These are phyloP conservation scores for Huntiella abstrusa DNA, from an alignment of 2,329 filamentous ascomycete genomes.

Conservation along the genomic window DNA sequence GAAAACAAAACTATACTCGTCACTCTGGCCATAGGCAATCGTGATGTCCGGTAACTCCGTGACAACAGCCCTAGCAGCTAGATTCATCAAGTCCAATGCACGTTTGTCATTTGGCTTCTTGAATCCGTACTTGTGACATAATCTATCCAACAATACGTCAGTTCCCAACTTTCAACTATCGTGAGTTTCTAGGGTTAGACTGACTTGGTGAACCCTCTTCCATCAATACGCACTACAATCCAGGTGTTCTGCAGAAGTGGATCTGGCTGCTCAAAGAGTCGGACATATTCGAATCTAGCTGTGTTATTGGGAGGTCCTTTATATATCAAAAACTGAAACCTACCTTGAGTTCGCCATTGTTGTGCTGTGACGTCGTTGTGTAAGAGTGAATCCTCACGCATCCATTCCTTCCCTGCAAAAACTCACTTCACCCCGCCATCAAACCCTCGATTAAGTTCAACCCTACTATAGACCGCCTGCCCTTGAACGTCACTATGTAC, in stretches of 20 bases:
- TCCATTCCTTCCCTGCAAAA: too few species aligned
- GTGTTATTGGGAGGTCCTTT: constrained; percentile 1
- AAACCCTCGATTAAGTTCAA: too few species aligned
- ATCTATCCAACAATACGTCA: constrained; percentile 27
- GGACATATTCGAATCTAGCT: constrained; percentile 79
- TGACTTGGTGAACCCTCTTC: constrained; percentile 86
- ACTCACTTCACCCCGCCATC: too few species aligned
- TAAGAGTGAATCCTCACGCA: not conserved
- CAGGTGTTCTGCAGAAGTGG: constrained; percentile 74
- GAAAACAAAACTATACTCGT: constrained; percentile 89
- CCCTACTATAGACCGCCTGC: too few species aligned
- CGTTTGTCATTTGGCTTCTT: constrained; percentile 81
- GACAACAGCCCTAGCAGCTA: constrained; percentile 69
- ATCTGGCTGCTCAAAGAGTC: constrained; percentile 69
- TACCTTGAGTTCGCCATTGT: constrained; percentile 39
- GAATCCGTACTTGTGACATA: constrained; percentile 69
- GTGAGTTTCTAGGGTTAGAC: constrained; percentile 10
- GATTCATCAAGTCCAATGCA: constrained; percentile 87
- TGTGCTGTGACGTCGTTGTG: not conserved
- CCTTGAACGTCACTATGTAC: too few species aligned
- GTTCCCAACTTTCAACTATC: not conserved
- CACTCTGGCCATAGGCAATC: constrained; percentile 82
- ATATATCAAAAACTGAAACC: constrained; percentile 8
- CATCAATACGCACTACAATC: constrained; percentile 88
- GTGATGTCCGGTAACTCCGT: constrained; percentile 67